Evolutionary conservation across 257 asterid genomes (phyloP), one percentile per base, ranked within the genome.

Genomic region (Sherardia arvensis): DNA sequence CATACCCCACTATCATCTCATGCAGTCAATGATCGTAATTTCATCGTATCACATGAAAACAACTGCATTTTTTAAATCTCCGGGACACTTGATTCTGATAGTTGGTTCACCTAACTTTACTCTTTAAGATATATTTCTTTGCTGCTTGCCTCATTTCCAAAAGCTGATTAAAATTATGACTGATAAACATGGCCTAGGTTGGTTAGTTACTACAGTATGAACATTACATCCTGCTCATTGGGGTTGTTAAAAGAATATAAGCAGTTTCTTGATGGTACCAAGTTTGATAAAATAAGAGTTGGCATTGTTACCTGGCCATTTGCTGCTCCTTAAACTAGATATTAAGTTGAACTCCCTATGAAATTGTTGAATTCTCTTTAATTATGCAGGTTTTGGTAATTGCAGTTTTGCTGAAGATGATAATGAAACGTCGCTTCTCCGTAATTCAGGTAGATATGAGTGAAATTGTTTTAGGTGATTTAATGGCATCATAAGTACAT

Each of bases 361-460:
- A n/a, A n/a, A 10, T 64, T 25, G 47, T 47, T 57, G 68, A 23
- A n/a, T 26, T 43, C 64, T 63, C 47, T 53, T 69, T 21, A 30
- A 66, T 32, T 9, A 36, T 72, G 71, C 85, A 93, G 99, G 99
- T 93, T 81, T 83, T 94, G 79, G 97, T 94, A 40, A 94, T 94
- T 66, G 99, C 99, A 69, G 78, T 94, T 61, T 87, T 94, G 73
- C 82, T 94, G 65, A 94, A 80, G 86, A 6, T 94, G 7, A 69
- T 94, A 67, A 94, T 94, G 99, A 90, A 73, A 76, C 94, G 99
- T 20, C 83, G 84, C 29, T 94, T 94, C 77, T 94, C 99, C 73
- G 43, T 84, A 59, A 87, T 94, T 80, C 99, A 94, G 99, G 97
- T 94, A 61, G 59, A 84, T 87, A 66, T 21, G 51, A 28, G 51